Percentiles rank a stretch among this genome's conserved stretches.
These are phyloP conservation scores for Magnaporthiopsis incrustans DNA, from an alignment of 2,329 filamentous ascomycete species.

Conservation along the genomic window DNA sequence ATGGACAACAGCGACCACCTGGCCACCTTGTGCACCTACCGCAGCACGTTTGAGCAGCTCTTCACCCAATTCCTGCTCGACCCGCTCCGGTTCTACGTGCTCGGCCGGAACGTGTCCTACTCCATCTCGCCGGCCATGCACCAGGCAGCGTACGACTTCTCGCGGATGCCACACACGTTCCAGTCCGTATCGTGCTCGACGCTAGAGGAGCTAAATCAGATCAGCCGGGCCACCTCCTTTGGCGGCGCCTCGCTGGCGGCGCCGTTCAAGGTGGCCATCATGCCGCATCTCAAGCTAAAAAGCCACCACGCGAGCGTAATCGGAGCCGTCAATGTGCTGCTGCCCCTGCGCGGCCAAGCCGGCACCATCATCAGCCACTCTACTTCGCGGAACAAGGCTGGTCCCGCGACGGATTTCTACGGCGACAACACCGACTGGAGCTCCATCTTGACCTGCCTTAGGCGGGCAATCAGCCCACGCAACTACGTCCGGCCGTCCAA, in stretches of 20 bases:
- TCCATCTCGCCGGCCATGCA: slow-evolving; percentile 69
- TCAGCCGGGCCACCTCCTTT: slow-evolving; percentile 53
- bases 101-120: slow-evolving; percentile 60
- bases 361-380: slow-evolving; percentile 44
- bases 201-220: slow-evolving; percentile 50
- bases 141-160: slow-evolving; percentile 56
- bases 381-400: slow-evolving; percentile 51
- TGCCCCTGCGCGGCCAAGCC: slow-evolving; percentile 52
- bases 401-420: slow-evolving; percentile 55
- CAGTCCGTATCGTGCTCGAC: slow-evolving; percentile 50
- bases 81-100: slow-evolving; percentile 59
- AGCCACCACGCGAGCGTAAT: slow-evolving; percentile 63
- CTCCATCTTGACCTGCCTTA: slow-evolving; percentile 46
- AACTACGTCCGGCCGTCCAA: slow-evolving; percentile 47
- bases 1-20: slow-evolving; percentile 34
- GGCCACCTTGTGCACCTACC: slow-evolving; percentile 43
- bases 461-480: slow-evolving; percentile 60
- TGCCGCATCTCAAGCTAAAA: slow-evolving; percentile 55
- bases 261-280: slow-evolving; percentile 63
- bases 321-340: slow-evolving; percentile 63
- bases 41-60: slow-evolving; percentile 48
- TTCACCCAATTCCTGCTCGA: slow-evolving; percentile 56
- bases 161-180: slow-evolving; percentile 61
- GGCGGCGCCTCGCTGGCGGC: slow-evolving; percentile 61
- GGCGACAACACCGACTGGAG: slow-evolving; percentile 40